Evolutionary conservation across 148 eudicot species (phyloP), one percentile per base, ranked within the genome.

Genomic region (Nepenthes mirabilis): DNA sequence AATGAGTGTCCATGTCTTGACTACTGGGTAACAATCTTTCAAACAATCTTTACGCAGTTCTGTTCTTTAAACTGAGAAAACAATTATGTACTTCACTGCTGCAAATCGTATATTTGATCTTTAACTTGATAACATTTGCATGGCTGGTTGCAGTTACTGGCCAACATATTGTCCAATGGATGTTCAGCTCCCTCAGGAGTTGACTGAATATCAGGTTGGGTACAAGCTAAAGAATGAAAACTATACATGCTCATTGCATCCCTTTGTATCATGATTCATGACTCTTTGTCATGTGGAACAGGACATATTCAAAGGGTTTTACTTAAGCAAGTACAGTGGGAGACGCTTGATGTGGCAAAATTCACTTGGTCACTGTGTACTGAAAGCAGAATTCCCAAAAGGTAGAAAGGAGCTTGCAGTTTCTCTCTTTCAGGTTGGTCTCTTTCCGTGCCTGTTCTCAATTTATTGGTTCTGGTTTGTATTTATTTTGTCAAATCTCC

Each of bases 311-410:
- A 91, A 88, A 80, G 96, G 87, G 62, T 91, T 91, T 56, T 91
- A 91, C 78, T 82, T 91, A 50, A 91, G 96, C 71, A 88, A 91
- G 69, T 80, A 91, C 68, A 85, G 88, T 71, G 98, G 98, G 53
- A 82, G 98, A 75, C 81, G 98, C 64, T 80, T 91, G 76, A 91
- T 91, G 96, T 88, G 98, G 96, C 96, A 91, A 72, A 91, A 88
- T 65, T 88, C 98, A 61, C 80, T 91, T 51, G 96, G 98, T 52
- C 98, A 88, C 63, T 91, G 96, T 73, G 96, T 91, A 43, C 68
- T 91, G 52, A 91, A 91, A 73, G 94, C 91, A 55, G 94, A 88
- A 48, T 91, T 88, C 70, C 80, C 82, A 0, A 91, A 83, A 65
- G 96, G 94, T 72, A 91, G 71, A 83, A 91, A 88, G 79, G 98